Evolutionary conservation across 192 early-diverging fungal genomes (phyloP), one percentile per base, ranked within the genome.

Genomic region (Paraglomus occultum): DNA sequence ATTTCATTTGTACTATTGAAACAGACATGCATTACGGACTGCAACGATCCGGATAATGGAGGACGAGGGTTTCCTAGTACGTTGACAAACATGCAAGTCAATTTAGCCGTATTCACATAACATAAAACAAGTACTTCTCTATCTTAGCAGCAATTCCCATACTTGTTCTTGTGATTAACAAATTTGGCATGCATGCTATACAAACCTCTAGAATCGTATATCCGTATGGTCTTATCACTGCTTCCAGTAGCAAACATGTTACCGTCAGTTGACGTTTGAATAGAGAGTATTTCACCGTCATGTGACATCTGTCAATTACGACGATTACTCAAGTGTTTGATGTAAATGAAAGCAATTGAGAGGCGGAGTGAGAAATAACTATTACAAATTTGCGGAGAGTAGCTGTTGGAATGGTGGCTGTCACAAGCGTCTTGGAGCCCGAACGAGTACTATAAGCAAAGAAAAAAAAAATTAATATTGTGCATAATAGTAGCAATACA

Each of bases 211-310:
- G 89, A 77, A 75, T 93, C 92, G 73, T 84, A 90, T 45, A 95
- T 73, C 67, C 88, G 90, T 72, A 94, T 84, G 39, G 88, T 89
- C 67, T 87, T 92, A 74, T 92, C 92, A 58, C 87, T 88, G 8
- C 88, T 89, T 52, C 94, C 94, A 4, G 90, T 90, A 0, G 92
- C 94, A 72, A 92, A 80, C 71, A 90, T 72, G 23, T 73, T 78
- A 43, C 92, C 92, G 64, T 84, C 84, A 44, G 71, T 72, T 31
- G 90, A 88, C 52, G 94, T 73, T 44, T 85, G 78, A 15, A 98
- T 87, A 52, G 92, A 87, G 64, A 93, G 89, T 55, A 95, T 88
- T 64, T 98, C 96, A 39, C 85, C 78, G 51, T 91, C 90, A 73
- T 91, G 90, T 5, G 80, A 64, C 6, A 74, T 79, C 87, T 92